phyloP scores from a whole-genome alignment of 345 rosid species.

The Adansonia digitata region DNA sequence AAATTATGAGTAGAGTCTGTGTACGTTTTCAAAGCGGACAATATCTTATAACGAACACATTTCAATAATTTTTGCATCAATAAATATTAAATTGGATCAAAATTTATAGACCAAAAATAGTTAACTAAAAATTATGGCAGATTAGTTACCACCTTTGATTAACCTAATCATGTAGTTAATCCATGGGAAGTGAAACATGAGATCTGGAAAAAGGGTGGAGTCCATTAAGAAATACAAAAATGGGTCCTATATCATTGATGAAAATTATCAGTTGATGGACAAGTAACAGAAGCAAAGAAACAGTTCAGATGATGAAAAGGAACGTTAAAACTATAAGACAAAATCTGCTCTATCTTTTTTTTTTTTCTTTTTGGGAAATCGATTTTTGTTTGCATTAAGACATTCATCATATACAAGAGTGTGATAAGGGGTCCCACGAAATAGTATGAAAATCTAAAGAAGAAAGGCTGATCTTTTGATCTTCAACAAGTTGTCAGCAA shows the following conservation, averaged over 20 bases:
- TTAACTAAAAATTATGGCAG: no score
- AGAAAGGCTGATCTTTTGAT: slow-evolving; percentile 6
- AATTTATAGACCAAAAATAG: neutral
- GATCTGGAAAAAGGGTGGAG: no score
- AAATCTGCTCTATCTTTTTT: no score
- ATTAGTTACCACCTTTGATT: slow-evolving; percentile 9
- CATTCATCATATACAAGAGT: neutral
- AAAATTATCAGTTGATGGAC: slow-evolving; percentile 14
- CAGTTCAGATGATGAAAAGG: slow-evolving; percentile 5
- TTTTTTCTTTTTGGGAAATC: neutral
- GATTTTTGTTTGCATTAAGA: slow-evolving; percentile 21
- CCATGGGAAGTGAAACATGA: slow-evolving; percentile 8
- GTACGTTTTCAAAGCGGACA: no score
- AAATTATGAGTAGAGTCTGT: no score
- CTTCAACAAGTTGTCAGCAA: slow-evolving; percentile 38
- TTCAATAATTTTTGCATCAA: no score
- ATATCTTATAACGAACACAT: no score
- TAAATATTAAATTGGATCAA: no score
- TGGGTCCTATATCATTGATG: slow-evolving; percentile 28
- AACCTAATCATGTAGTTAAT: slow-evolving; percentile 19
- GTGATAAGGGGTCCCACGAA: slow-evolving; percentile 2
- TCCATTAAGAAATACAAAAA: neutral
- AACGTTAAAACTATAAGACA: neutral
- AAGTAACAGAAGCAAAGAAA: neutral
- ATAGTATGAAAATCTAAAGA: slow-evolving; percentile 32